Evolutionary conservation across 202 grass and related monocot genomes (phyloP).

Genomic region (Carex sylvatica): DNA sequence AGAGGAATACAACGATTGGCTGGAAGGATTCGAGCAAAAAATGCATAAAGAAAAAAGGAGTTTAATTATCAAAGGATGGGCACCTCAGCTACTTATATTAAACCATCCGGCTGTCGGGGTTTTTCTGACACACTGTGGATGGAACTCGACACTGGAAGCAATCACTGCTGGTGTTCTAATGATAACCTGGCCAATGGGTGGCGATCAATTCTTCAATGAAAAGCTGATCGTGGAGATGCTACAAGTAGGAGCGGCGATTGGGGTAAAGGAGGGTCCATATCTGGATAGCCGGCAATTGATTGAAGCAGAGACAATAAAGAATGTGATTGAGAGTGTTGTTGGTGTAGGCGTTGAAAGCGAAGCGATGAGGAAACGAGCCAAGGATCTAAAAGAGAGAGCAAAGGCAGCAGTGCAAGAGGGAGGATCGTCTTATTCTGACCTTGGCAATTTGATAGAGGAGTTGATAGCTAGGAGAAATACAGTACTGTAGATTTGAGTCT

Average conservation of each 20-base stretch:
- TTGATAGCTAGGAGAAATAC: slow-evolving; percentile 30
- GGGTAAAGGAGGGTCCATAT: slow-evolving; percentile 25
- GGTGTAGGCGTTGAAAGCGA: slow-evolving; percentile 18
- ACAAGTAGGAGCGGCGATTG: slow-evolving; percentile 36
- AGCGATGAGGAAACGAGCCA: slow-evolving; percentile 30
- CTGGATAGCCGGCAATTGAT: slow-evolving; percentile 36
- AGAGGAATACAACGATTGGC: slow-evolving; percentile 33
- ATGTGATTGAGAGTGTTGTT: slow-evolving; percentile 35
- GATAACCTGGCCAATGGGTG: slow-evolving; percentile 57
- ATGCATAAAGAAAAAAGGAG: slow-evolving; percentile 30
- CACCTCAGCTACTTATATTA: slow-evolving; percentile 56
- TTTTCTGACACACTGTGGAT: slow-evolving; percentile 77
- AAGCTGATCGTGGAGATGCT: slow-evolving; percentile 55
- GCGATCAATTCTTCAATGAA: slow-evolving; percentile 77
- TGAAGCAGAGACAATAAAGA: slow-evolving; percentile 31
- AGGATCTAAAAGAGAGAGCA: slow-evolving; percentile 37
- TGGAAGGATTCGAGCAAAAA: slow-evolving; percentile 38
- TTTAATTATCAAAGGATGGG: slow-evolving; percentile 50
- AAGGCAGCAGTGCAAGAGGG: slow-evolving; percentile 35
- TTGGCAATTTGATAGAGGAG: slow-evolving; percentile 39
- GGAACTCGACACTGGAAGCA: slow-evolving; percentile 56
- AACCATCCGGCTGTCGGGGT: slow-evolving; percentile 45
- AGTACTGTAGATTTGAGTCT: background rate
- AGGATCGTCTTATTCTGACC: slow-evolving; percentile 43
- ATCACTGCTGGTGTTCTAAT: slow-evolving; percentile 57